Evolutionary conservation across 169 alveolate species (phyloP), one percentile per base, ranked within the genome.

Genomic region (Cyclospora cayetanensis): DNA sequence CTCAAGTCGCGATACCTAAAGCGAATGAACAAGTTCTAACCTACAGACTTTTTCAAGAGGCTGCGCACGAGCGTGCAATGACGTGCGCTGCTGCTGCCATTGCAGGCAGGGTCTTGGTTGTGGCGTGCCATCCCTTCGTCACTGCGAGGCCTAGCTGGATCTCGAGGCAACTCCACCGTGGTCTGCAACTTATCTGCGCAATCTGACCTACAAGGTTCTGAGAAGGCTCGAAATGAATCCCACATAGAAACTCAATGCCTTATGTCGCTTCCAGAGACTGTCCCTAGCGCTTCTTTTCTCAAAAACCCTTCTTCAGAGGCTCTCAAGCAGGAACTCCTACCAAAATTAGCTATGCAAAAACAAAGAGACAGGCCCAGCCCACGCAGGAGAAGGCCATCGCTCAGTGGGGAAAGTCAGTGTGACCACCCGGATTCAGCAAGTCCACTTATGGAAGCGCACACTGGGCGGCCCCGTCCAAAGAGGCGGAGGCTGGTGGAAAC

Each of bases 401-500:
- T 50, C 4, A 52, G 55, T 12, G 74, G 2, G 25, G 89, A 20
- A 31, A 74, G 50, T 2, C 29, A 52, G 39, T 31, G 76, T 4
- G 53, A 52, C 20, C 37, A 46, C 25, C 25, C 74, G 22, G 72
- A 52, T 43, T 34, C 89, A 80, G 55, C 46, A 31, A 20, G 37
- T 5, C 31, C 89, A 52, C 55, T 74, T 20, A 25, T 63, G 63
- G 39, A 34, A 80, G 55, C 31, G 5, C 89, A 70, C 31, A 29
- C 46, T 18, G 89, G 70, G 12, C 52, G 72, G 9, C 89, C 89
- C 74, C 89, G 89, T 65, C 89, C 89, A 80, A 80, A 80, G 89
- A 80, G 89, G 89, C 89, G 89, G 89, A 70, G 89, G 89, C 72
- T 80, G 34, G 89, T 80, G 43, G 89, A 80, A 53, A n/a, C 11